Conservation (phyloP, 257 asterid species). For the Oldenlandia corymbosa region DNA sequence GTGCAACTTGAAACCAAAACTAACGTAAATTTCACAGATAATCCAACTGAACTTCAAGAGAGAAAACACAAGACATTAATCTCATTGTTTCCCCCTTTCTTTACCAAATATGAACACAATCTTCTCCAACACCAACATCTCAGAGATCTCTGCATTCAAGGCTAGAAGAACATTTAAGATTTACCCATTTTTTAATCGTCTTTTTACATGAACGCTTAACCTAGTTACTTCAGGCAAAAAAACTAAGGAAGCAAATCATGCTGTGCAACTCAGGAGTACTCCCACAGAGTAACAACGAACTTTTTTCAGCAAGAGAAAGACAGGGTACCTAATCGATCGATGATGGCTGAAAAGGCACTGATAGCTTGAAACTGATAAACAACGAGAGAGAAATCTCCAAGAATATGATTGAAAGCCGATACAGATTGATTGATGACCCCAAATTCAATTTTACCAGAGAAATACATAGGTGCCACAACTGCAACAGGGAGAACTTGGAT, state of each 20-base stretch:
- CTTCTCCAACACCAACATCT: neutral
- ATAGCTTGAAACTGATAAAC: conserved; percentile 86
- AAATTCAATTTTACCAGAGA: conserved; percentile 93
- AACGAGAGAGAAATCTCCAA: conserved; percentile 81
- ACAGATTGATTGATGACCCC: conserved; percentile 89
- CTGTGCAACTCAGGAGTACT: neutral
- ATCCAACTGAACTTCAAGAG: neutral
- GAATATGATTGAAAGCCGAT: conserved; percentile 89
- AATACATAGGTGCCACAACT: conserved; percentile 94
- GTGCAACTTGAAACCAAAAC: neutral
- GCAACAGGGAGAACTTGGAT: conserved; percentile 97
- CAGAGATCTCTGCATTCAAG: neutral
- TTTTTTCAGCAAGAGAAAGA: conserved; percentile 12
- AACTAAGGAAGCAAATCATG: neutral
- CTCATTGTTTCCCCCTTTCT: neutral
- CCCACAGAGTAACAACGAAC: neutral
- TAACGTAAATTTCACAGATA: neutral
- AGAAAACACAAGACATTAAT: neutral
- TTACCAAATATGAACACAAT: neutral
- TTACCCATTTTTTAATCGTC: neutral
- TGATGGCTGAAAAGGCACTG: conserved; percentile 94
- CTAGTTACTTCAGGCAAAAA: neutral
- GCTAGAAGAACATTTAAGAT: neutral
- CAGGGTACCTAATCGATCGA: conserved; percentile 68
- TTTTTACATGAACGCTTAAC: neutral